A percentile compares a stretch with the other conserved stretches of the same genome.
phyloP scores from a whole-genome alignment of 1,139 yeast genomes.

The Sugiyamaella grinbergsii region DNA sequence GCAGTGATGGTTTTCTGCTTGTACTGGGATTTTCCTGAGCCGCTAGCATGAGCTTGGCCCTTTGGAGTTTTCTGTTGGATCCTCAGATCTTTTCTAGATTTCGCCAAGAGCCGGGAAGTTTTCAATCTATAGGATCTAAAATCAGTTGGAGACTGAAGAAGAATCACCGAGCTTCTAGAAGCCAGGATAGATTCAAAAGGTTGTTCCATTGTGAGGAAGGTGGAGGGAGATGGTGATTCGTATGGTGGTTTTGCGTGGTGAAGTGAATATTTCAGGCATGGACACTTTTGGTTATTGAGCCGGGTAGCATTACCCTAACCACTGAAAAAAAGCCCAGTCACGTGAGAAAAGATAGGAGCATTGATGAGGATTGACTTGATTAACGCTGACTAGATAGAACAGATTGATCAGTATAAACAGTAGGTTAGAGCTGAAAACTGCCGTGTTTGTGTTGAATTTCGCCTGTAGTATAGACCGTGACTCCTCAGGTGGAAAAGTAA shows the following conservation, averaged over 20 bases:
- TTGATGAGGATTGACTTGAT: too few species aligned
- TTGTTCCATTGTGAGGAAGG: conserved; percentile 27
- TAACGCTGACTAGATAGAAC: too few species aligned
- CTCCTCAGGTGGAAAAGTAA: too few species aligned
- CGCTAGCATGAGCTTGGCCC: conserved; percentile 38
- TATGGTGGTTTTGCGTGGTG: conserved; percentile 3
- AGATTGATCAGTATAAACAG: too few species aligned
- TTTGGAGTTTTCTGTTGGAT: conserved; percentile 57
- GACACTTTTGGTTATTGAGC: too few species aligned
- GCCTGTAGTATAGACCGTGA: too few species aligned
- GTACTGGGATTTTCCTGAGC: conserved; percentile 43
- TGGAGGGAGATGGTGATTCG: neutral
- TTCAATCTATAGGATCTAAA: conserved; percentile 40
- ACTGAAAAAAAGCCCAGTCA: too few species aligned
- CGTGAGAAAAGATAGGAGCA: too few species aligned
- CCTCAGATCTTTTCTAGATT: conserved; percentile 58
- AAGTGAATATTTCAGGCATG: conserved; percentile 4
- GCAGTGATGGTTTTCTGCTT: conserved; percentile 42
- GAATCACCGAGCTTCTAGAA: conserved; percentile 38
- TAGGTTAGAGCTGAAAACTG: too few species aligned
- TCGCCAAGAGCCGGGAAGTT: conserved; percentile 50
- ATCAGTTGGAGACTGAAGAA: conserved; percentile 48
- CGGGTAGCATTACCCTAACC: too few species aligned
- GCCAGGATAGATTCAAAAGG: conserved; percentile 38
- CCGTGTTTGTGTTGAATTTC: too few species aligned